These are phyloP conservation scores for Ascochyta koolunga DNA, from an alignment of 2,329 filamentous ascomycete species.

Conservation along the genomic window DNA sequence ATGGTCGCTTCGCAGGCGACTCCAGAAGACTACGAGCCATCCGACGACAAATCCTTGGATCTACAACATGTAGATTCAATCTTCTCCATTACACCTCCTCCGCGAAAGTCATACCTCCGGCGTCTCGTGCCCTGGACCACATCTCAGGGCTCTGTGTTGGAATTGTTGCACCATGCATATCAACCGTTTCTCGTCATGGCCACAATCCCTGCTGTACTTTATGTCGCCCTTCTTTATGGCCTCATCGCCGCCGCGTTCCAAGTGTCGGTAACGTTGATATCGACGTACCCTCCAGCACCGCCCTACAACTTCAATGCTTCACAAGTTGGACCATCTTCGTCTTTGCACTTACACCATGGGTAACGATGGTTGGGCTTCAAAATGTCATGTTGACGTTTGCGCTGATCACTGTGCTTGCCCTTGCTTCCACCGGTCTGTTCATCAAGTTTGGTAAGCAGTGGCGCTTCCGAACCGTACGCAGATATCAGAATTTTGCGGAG, in stretches of 20 bases:
- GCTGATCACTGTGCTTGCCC: conserved; percentile 4
- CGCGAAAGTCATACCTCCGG: conserved; percentile 9
- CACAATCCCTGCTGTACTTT: conserved; percentile 10
- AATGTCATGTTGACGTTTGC: conserved; percentile 21
- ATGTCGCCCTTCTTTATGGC: conserved; percentile 13
- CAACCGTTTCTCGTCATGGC: conserved; percentile 11
- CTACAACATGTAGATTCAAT: conserved; percentile 9
- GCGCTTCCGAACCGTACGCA: neutral
- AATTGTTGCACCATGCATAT: conserved; percentile 4
- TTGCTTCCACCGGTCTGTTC: conserved; percentile 12
- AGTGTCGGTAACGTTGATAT: conserved; percentile 7
- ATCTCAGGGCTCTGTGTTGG: conserved; percentile 3
- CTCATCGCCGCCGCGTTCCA: conserved; percentile 12
- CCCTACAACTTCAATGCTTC: conserved; percentile 52
- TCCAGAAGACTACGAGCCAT: neutral
- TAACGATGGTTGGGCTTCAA: conserved; percentile 19
- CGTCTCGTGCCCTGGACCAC: conserved; percentile 4
- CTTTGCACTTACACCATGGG: conserved; percentile 55
- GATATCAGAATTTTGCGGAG: conserved; percentile 2
- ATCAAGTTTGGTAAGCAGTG: conserved; percentile 14
- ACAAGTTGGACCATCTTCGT: conserved; percentile 52
- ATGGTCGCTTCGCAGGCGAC: neutral
- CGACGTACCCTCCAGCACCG: conserved; percentile 3
- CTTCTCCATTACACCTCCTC: neutral
- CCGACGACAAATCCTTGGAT: neutral